phyloP scores from a whole-genome alignment of 129 eudicot genomes.

The Kitagawia praeruptora region DNA sequence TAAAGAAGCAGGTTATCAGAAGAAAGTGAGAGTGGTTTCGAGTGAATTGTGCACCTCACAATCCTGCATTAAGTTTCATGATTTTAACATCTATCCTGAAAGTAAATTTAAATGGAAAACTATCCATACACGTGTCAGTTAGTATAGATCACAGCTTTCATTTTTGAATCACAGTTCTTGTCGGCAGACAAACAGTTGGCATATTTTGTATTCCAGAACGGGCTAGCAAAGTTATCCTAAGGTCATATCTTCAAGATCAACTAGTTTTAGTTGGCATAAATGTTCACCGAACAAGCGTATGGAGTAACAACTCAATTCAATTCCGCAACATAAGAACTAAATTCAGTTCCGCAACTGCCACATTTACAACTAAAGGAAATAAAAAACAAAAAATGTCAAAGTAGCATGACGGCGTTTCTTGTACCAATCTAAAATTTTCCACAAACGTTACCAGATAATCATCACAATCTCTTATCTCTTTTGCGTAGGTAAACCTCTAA shows the following conservation, averaged over 20 bases:
- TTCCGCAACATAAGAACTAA: not conserved
- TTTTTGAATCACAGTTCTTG: not conserved
- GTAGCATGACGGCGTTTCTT: constrained; percentile 6
- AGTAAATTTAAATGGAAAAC: not conserved
- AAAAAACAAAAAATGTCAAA: not conserved
- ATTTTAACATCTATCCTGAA: not conserved
- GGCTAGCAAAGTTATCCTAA: not conserved
- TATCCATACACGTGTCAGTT: not conserved
- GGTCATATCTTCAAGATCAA: not conserved
- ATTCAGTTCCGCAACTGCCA: constrained; percentile 2
- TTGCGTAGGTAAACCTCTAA: not conserved
- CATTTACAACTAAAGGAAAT: not conserved
- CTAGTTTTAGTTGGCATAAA: not conserved
- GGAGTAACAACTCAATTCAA: not conserved
- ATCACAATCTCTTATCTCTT: not conserved
- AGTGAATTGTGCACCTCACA: not conserved
- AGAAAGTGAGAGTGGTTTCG: not conserved
- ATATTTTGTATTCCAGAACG: too few species aligned
- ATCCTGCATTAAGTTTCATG: constrained; percentile 5
- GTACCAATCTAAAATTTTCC: constrained; percentile 6
- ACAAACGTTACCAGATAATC: not conserved
- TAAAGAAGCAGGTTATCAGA: not conserved
- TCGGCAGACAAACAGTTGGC: constrained; percentile 1
- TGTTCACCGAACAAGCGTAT: not conserved
- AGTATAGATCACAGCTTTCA: not conserved